Evolutionary conservation across 805 yeast species (phyloP), one percentile per base, ranked within the genome.

Genomic region (Barnettozyma salicaria): DNA sequence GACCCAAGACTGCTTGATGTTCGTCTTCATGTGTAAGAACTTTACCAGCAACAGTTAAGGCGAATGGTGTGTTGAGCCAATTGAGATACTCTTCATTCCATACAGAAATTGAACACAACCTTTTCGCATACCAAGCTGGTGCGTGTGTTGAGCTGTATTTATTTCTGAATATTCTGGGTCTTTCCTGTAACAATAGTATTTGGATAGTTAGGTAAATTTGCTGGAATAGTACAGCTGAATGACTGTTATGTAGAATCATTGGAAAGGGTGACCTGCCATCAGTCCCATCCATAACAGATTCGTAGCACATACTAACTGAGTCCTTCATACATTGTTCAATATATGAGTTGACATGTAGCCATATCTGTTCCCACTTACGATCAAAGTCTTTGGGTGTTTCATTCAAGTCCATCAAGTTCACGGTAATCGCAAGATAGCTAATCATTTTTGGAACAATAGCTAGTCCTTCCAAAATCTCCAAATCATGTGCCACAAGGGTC

Each of bases 231-330:
- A 55, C 53, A 1, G 65, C 56, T 7, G 55, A 49, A 1, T 57
- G 49, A 30, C 56, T 55, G 6, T 55, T 41, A 33, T 44, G 63
- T 7, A 62, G 35, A 4, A 55, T 42, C 12, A 50, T 52, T 8
- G 68, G 66, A 38, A 64, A 64, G 7, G 67, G 62, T n/a, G 50
- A 47, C 7, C 43, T 50, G 24, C 54, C 55, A 26, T 41, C 55
- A 9, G 58, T 53, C n/a, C 53, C 34, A 18, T 34, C 36, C 32
- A 39, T 34, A 5, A 31, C n/a, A 10, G 38, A 35, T 12, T 30
- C 35, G 14, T 30, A 19, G 58, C 38, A 6, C 60, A 59, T 12
- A 6, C 26, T 18, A 6, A 18, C 32, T 17, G 21, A 21, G 7
- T 14, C 7, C 8, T 17, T 10, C 7, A 31, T 32, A 10, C 20